Evolutionary conservation across 2,329 filamentous ascomycete species (phyloP), one percentile per base, ranked within the genome.

Genomic region (Fonsecaea multimorphosa): DNA sequence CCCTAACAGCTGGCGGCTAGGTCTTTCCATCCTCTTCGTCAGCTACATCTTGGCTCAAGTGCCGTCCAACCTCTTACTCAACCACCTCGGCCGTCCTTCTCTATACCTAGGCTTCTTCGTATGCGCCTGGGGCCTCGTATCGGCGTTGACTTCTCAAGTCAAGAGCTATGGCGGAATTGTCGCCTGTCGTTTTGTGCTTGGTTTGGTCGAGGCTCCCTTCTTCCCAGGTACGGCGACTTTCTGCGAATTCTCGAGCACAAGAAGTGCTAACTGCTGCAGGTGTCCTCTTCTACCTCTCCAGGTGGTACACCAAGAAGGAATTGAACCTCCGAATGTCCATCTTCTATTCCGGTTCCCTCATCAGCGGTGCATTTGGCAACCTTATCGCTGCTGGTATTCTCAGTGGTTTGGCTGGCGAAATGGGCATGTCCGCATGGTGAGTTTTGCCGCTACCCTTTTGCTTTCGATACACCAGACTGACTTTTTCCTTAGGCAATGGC

Each of bases 291-390:
- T 85, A 89, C 53, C 80, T 90, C 78, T 2, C 22, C 87, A 85
- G 0, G 87, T 88, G 70, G 84, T 90, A 90, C 75, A 89, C 87
- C 1, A 82, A 86, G 55, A 82, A 83, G 57, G 85, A 87, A 75
- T 71, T 88, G 67, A 82, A 83, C 19, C 78, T 78, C 60, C 62
- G 71, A 40, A 86, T 87, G 70, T 84, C 85, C 60, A 81, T 87
- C 36, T 76, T 88, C 29, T 87, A 87, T 75, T 86, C 85, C 0
- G 84, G 85, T 0, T 80, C 88, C 1, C 74, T 85, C 22, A 76
- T 86, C 32, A 80, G 79, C 60, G 81, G 76, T 54, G 83, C 83
- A 1, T 86, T 86, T 69, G 83, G 82, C 11, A 83, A 81, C 22
- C 77, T 86, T n/a, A 84, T 86, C 56, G 83, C 82, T 12, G 84